These are phyloP conservation scores for Macrophomina phaseolina DNA, from an alignment of 2,329 filamentous ascomycete genomes.

Conservation along the genomic window DNA sequence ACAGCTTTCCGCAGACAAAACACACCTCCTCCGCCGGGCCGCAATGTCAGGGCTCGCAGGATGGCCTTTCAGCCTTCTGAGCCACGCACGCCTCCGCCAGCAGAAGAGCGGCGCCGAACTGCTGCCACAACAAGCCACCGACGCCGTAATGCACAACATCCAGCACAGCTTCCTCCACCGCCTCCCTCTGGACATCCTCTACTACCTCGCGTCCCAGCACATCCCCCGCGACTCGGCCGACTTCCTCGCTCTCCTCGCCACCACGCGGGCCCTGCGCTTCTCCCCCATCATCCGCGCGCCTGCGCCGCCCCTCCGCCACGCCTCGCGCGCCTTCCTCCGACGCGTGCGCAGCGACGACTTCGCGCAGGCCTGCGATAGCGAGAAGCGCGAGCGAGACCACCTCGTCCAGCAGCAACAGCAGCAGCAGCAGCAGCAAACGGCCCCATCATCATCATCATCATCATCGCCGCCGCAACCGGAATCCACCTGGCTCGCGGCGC, in stretches of 20 bases:
- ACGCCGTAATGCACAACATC: not conserved
- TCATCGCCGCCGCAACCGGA: not conserved
- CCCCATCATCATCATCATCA: not conserved
- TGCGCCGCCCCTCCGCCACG: not conserved
- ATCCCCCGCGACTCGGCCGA: not conserved
- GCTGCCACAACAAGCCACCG: not conserved
- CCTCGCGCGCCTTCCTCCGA: not conserved
- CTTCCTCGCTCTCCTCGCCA: constrained; percentile 6
- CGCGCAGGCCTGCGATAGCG: not conserved
- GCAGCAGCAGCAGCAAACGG: not conserved
- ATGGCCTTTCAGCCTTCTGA: not conserved
- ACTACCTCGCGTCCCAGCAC: not conserved
- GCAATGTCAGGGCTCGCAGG: not conserved
- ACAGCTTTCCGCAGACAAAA: too few relatives aligned
- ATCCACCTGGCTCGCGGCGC: not conserved
- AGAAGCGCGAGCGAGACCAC: not conserved
- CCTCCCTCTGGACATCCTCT: not conserved
- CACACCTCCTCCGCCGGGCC: too few relatives aligned
- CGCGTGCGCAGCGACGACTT: not conserved
- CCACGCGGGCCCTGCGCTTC: constrained; percentile 2
- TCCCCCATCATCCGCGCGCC: not conserved
- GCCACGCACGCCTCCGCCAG: not conserved
- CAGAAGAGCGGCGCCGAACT: not conserved
- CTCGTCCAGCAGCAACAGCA: not conserved
- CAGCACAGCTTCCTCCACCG: constrained; percentile 3